Conservation (phyloP, 2,329 filamentous ascomycete species). For the Geosmithia morbida region DNA sequence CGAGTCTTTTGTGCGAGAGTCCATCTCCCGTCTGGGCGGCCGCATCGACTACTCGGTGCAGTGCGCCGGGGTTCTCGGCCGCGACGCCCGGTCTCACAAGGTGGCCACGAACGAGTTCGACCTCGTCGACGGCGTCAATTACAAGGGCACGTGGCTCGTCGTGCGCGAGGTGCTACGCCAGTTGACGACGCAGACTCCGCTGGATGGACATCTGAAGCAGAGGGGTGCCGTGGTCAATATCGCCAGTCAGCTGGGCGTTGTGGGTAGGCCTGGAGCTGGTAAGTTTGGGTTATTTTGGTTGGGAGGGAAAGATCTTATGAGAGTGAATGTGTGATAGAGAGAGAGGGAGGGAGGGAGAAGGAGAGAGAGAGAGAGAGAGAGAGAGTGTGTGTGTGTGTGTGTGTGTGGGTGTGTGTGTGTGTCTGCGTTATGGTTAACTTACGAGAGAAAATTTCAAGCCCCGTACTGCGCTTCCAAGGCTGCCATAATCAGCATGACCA, state of each 20-base stretch:
- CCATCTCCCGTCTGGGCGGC: constrained; percentile 16
- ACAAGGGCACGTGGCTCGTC: constrained; percentile 32
- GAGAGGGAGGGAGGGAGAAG: no score
- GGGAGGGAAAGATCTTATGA: no score
- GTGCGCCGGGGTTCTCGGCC: constrained; percentile 36
- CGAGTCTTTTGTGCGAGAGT: constrained; percentile 17
- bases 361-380: no score
- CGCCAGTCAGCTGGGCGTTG: constrained; percentile 35
- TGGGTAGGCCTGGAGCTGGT: constrained; percentile 27
- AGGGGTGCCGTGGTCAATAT: constrained; percentile 36
- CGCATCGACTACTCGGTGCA: constrained; percentile 42
- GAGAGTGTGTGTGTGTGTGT: no score
- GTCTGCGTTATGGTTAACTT: no score
- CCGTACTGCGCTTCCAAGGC: constrained; percentile 44
- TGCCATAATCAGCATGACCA: constrained; percentile 42
- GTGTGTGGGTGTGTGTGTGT: no score
- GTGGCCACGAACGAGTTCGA: constrained; percentile 34
- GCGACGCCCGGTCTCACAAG: constrained; percentile 25
- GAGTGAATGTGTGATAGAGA: no score
- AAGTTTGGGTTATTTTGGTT: no score
- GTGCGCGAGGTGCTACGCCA: constrained; percentile 25
- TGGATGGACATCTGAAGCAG: constrained; percentile 23
- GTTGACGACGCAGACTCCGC: constrained; percentile 29
- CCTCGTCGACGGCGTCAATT: constrained; percentile 38
- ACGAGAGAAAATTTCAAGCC: constrained; percentile 11